A percentile compares a stretch with the other conserved stretches of the same genome.
phyloP scores from a whole-genome alignment of 1,284 basidiomycete species.

The Tilletia indica region DNA sequence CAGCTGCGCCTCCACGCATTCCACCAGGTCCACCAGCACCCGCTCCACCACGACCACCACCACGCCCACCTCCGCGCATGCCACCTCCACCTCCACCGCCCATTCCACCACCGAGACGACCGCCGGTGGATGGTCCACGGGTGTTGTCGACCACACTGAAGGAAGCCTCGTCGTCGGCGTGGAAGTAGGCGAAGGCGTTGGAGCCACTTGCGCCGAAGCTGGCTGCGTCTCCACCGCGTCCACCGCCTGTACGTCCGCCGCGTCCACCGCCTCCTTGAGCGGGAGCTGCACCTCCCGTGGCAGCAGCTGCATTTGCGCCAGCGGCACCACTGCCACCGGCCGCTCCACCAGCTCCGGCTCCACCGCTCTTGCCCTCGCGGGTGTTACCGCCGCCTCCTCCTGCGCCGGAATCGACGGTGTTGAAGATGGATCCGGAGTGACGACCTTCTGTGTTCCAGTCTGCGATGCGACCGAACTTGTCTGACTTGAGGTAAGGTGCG shows the following conservation, averaged over 20 bases:
- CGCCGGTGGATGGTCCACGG: conserved; percentile 46
- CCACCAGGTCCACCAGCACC: conserved; percentile 24
- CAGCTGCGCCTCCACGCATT: conserved; percentile 30
- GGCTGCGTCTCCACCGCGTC: conserved; percentile 63
- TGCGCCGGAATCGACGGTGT: conserved; percentile 61
- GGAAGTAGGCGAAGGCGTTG: conserved; percentile 95
- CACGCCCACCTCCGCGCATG: conserved; percentile 39
- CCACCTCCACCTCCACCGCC: conserved; percentile 40
- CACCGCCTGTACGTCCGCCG: conserved; percentile 49
- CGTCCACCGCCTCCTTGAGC: conserved; percentile 2
- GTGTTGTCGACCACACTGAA: conserved; percentile 95
- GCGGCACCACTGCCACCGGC: conserved; percentile 48
- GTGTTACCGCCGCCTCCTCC: too few species aligned
- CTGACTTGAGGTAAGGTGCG: conserved; percentile 94
- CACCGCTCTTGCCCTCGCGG: too few species aligned
- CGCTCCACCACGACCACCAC: conserved; percentile 38
- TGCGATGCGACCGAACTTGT: conserved; percentile 94
- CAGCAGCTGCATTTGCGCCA: neutral
- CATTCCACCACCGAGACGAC: conserved; percentile 34
- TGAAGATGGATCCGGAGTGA: conserved; percentile 58
- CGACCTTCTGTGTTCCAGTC: conserved; percentile 73
- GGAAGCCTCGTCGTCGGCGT: conserved; percentile 94
- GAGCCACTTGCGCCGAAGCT: conserved; percentile 33
- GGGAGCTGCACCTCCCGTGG: conserved; percentile 25
- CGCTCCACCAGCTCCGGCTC: too few species aligned